Base-by-base conservation (phyloP, 2,329 filamentous ascomycete genomes). In the Pochonia chlamydosporia region DNA sequence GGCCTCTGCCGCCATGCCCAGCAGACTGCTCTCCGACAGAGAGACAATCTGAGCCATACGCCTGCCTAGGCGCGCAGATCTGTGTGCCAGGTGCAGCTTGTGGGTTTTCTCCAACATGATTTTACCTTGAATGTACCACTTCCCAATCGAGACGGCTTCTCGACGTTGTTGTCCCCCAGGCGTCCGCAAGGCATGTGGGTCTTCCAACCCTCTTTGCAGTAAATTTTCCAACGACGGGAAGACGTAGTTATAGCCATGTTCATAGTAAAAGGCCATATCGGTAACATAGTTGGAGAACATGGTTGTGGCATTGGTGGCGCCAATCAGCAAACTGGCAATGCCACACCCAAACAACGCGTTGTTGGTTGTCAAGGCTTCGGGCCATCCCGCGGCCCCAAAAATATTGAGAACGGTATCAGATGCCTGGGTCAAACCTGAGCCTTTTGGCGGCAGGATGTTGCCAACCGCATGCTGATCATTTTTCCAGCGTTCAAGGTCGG, bases 211-310 rank as follows among this genome's bases (percentile, higher is more conserved):
- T 26, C 33, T 48, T 3, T 53, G 37, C 14, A 56, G 31, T 14
- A 56, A 43, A 26, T 35, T 36, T 14, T 52, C 48, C 10, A 56
- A 21, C 18, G 47, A 47, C n/a, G 54, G 53, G 31, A 53, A 56
- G 21, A 56, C 46, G 18, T 52, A 42, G 44, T 56, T 46, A 46
- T 54, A 56, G n/a, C 53, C 52, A 43, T 56, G 54, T 46, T 56
- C 54, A 26, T 56, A 56, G 30, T 55, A 56, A 37, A 56, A 56
- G 28, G 21, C 53, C 53, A 56, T 56, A 40, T 56, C 54, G 14
- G 50, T 54, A 37, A 54, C 53, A 24, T 55, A 54, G 39, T 56
- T 56, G 43, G 54, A 56, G 44, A 56, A 56, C 45, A 56, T 49
- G 39, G 52, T 53, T 40, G 28, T 43, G 21, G 43, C 52, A 28